Evolutionary conservation across 805 yeast genomes (phyloP), one percentile per base, ranked within the genome.

Genomic region (Candida sonorensis): DNA sequence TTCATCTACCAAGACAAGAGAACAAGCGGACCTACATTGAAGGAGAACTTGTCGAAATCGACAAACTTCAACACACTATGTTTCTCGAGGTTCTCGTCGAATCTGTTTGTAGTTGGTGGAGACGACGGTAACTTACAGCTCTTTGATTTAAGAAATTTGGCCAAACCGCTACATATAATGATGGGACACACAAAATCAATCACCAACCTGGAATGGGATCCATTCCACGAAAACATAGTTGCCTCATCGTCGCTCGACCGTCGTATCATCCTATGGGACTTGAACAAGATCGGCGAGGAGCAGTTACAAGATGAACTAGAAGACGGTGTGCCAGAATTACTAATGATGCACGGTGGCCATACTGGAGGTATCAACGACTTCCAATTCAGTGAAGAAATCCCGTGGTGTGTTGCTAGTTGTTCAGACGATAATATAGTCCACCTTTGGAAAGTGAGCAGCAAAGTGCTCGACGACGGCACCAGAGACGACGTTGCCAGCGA

Each of bases 281-380:
- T 85, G 36, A 62, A 66, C 29, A 77, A 73, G 44, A 79, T 86
- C 23, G 96, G 96, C 4, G 82, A 77, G 41, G 95, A 85, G 50
- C 94, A 84, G 54, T 69, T 68, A 10, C 87, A 77, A 44, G 95
- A 85, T 44, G 95, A 86, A 51, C 82, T 86, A 19, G 94, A 82
- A 42, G 96, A 86, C 48, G 96, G 94, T 24, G 81, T 81, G 17
- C 90, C 95, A 4, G 96, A 86, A 54, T 59, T 86, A 22, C 64
- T 85, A 46, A 81, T 85, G 87, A 81, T 86, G 79, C 95, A 86
- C 52, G 94, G 94, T 23, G 95, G 95, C 14, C 95, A 86, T 51
- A 78, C 87, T 13, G 80, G 85, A 12, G 67, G 80, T 5, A 78
- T 83, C 12, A 76, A 78, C 26, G 94, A 83, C 52, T 64, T 83